phyloP scores from a whole-genome alignment of 148 eudicot genomes.

The Fagopyrum esculentum region DNA sequence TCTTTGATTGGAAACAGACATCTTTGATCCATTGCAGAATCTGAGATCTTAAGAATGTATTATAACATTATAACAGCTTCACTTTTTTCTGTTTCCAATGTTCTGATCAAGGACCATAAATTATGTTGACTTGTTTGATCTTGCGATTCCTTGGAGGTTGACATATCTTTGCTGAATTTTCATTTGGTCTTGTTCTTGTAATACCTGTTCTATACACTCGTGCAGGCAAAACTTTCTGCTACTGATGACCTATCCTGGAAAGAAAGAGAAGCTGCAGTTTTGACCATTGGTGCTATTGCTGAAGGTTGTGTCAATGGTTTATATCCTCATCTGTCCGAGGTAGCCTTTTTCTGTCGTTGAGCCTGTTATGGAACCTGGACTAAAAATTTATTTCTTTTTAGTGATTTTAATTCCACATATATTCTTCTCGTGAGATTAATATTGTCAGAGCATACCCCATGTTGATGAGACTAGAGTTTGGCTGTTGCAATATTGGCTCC shows the following conservation, averaged over 20 bases:
- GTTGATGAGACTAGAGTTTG: background rate
- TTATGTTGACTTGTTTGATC: background rate
- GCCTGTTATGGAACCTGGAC: background rate
- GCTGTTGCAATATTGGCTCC: background rate
- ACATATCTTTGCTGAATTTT: background rate
- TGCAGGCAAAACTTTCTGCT: conserved; percentile 55
- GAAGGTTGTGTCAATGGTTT: conserved; percentile 96
- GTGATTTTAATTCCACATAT: background rate
- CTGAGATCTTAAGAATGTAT: background rate
- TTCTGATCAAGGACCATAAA: background rate
- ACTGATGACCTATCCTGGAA: conserved; percentile 74
- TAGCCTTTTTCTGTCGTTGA: conserved; percentile 20
- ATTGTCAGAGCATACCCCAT: background rate
- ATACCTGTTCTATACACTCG: background rate
- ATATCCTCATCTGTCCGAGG: conserved; percentile 84
- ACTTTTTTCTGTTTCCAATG: conserved; percentile 6
- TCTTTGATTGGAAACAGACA: background rate
- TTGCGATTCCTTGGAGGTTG: background rate
- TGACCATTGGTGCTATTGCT: conserved; percentile 92
- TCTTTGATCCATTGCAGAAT: background rate
- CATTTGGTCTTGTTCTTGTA: background rate
- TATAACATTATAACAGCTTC: background rate
- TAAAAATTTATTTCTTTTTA: background rate
- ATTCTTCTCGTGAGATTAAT: background rate
- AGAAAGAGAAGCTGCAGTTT: conserved; percentile 97